Evolutionary conservation across 306 rosid genomes (phyloP), one percentile per base, ranked within the genome.

Genomic region (Rubus parviflorus): DNA sequence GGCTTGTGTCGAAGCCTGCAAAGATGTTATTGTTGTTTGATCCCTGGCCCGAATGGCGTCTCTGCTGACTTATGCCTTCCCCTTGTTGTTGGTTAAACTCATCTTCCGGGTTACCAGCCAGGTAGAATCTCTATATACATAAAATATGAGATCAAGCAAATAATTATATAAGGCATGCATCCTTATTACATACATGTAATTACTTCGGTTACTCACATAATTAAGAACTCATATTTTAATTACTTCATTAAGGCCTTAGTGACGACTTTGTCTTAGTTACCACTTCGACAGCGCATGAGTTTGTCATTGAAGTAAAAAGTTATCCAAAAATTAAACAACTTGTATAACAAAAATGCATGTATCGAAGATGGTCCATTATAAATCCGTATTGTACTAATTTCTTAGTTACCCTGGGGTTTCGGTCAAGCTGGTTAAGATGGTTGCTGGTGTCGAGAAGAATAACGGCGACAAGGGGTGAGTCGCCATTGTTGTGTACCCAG

Each of bases 371-470:
- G 35, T 30, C 35, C 35, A 30, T 30, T 1, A 30, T 30, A 30
- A 30, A 30, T 30, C 35, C 35, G 35, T 30, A 30, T 30, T 30
- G 35, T 30, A 30, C 35, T 30, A 30, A 30, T 30, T 30, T 30
- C 35, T 30, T 30, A 30, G 35, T 30, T 30, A 88, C 97, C 71
- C 93, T 80, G 0, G 96, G 97, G 15, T 19, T 30, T 14, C 53
- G 52, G 54, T 93, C 96, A 19, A 93, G 97, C 73, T 90, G 89
- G 88, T 93, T 89, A 14, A 10, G 69, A 0, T 14, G 0, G 86
- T 68, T 93, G 73, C 67, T 19, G 68, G 75, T 80, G 81, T 90
- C 82, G 1, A 81, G 81, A 53, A 93, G 87, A 73, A 45, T 46
- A 66, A 90, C 23, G 8, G 81, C 41, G 6, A 88, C 84, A 25